Base-by-base conservation (phyloP, 306 rosid species). In the Arachis hypogaea region DNA sequence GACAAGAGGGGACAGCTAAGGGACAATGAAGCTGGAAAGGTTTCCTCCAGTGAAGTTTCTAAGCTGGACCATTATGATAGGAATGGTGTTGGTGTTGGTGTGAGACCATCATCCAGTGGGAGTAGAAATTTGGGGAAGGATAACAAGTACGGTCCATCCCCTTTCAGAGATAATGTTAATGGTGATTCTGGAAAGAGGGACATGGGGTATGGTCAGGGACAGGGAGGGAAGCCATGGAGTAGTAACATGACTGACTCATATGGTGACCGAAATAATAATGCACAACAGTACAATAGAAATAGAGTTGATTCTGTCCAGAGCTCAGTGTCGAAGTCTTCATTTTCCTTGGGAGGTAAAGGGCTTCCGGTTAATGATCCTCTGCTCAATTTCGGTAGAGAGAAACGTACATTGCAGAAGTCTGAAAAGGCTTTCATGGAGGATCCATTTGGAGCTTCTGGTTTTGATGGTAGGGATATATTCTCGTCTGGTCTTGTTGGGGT, bases 331-430 rank as follows among this genome's bases (percentile, higher is more conserved):
- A 91, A 86, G 60, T 78, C 85, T 7, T 82, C 92, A 44, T 89
- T 86, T 86, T 75, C 87, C 2, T 28, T 76, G 14, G 90, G 93
- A 72, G 87, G 81, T 74, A 89, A 85, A 77, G 93, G 90, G 38
- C 86, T 81, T 72, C 77, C 88, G 72, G 80, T 88, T 22, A 82
- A 84, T 78, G 98, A 91, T 73, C 94, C 93, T 2, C 78, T 88
- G 66, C 94, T 89, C 58, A 93, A 89, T 85, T 93, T 94, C 76
- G 90, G 97, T 59, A 89, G 89, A 82, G 98, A 94, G 43, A 94
- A 88, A 61, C 89, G 84, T 9, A 57, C 81, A 0, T 70, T 86
- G 59, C 58, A 88, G 7, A 89, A 91, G 91, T 78, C 60, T 76
- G 92, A 88, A 68, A 93, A 89, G 74, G 82, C 86, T 59, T 93